Conservation (phyloP, 176 grass and related monocot species). For the Eremochloa ophiuroides region DNA sequence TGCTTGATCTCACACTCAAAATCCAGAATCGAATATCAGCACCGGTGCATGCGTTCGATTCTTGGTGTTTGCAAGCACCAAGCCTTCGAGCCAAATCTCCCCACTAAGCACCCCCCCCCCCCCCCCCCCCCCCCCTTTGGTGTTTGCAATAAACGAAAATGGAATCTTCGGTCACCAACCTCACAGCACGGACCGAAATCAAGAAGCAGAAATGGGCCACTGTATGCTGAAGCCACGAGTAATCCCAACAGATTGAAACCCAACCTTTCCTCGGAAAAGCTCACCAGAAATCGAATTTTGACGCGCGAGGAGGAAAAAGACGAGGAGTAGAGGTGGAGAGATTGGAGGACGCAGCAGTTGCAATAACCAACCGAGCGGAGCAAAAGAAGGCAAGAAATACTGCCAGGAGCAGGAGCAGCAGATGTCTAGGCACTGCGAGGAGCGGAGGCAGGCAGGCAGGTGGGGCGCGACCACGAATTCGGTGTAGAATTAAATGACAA, state of each 20-base stretch:
- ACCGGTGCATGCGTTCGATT: background rate
- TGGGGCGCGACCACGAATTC: conserved; percentile 28
- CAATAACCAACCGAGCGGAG: conserved; percentile 1
- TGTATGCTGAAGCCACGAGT: background rate
- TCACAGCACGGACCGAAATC: background rate
- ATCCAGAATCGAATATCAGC: background rate
- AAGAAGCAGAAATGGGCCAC: background rate
- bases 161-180: background rate
- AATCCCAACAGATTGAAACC: background rate
- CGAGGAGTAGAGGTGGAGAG: background rate
- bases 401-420: conserved; percentile 29
- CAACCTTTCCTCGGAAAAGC: conserved; percentile 15
- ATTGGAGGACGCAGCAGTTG: background rate
- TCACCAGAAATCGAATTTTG: conserved; percentile 28
- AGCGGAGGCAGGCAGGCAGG: conserved; percentile 10
- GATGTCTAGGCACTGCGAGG: conserved; percentile 8
- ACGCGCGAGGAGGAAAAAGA: background rate
- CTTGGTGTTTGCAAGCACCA: background rate
- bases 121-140: no score
- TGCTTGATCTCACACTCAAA: background rate
- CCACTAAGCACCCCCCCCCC: background rate
- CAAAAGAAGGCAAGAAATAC: background rate
- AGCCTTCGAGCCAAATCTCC: conserved; percentile 7
- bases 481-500: conserved; percentile 20
- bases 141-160: background rate